Evolutionary conservation across 345 rosid species (phyloP), one percentile per base, ranked within the genome.

Genomic region (Citrus unshiu): DNA sequence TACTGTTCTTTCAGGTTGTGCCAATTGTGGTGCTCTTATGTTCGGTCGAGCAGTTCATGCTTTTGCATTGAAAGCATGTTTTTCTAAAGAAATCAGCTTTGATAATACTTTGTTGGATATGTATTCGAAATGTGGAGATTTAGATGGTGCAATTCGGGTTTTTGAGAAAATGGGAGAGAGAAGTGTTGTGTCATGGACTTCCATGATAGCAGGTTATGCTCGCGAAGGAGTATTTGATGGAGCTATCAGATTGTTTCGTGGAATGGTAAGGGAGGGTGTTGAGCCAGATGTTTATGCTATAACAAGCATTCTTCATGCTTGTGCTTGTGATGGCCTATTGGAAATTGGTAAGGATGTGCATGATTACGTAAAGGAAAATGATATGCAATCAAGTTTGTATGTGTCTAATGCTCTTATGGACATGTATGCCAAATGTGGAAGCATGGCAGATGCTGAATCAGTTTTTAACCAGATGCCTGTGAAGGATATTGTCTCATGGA

Each of bases 361-460:
- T 70, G 69, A 81, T 25, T 93, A 87, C 83, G 68, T 91, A 58
- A 85, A 73, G 83, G 84, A 78, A 78, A 87, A 87, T 59, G 72
- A 79, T 67, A 79, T 88, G 82, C 89, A 81, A 39, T 83, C 88
- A 3, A 85, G 83, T 86, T 78, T 87, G 34, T 88, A 84, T 67
- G 88, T 89, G 14, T 86, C 83, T 5, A 89, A 93, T 81, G 89
- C 93, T 68, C 86, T 93, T 64, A 85, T 91, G 91, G 95, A 93
- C 79, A 91, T 91, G 95, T 91, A 91, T 82, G 89, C 92, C 3
- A 91, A 88, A 87, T 91, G 95, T 80, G 93, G 95, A 85, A 91
- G 89, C 82, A 87, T 91, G 91, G 65, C 54, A 78, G 92, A 88
- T 37, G 95, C 95, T 21, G 79, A 85, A 68, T 68, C 58, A 18